A percentile compares a stretch with the other conserved stretches of the same genome.
Conservation (phyloP, 805 yeast species). For the Ogataea zsoltii region DNA sequence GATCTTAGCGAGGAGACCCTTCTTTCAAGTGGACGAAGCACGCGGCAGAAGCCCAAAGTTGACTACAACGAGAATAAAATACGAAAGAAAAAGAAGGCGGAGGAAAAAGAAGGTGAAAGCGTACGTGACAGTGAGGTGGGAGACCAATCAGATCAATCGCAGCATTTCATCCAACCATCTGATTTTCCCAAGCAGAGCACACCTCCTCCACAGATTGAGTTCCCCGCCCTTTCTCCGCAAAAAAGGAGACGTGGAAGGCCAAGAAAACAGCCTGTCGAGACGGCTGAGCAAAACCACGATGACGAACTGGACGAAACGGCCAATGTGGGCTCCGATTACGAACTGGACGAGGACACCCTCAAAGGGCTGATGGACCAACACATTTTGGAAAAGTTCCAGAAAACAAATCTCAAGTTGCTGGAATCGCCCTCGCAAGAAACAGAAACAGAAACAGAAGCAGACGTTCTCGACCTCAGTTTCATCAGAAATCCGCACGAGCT, state of each 20-base stretch:
- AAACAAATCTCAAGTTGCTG: slow-evolving; percentile 5
- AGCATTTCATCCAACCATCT: too few species aligned
- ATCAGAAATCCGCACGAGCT: slow-evolving; percentile 19
- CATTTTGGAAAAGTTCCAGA: slow-evolving; percentile 13
- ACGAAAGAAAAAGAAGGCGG: slow-evolving; percentile 6
- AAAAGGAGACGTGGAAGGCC: background rate
- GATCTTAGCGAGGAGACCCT: slow-evolving; percentile 21
- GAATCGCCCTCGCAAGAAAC: too few species aligned
- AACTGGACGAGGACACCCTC: slow-evolving; percentile 4
- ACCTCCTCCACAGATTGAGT: background rate
- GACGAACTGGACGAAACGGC: background rate
- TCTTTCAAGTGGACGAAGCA: slow-evolving; percentile 17
- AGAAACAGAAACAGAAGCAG: too few species aligned
- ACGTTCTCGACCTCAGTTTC: slow-evolving; percentile 12
- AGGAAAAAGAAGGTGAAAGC: slow-evolving; percentile 1
- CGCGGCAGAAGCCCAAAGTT: slow-evolving; percentile 21
- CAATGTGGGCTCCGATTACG: slow-evolving; percentile 7
- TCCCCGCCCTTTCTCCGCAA: background rate
- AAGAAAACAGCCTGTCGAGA: background rate
- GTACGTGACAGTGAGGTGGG: background rate
- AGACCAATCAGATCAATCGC: background rate
- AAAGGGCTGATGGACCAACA: slow-evolving; percentile 12
- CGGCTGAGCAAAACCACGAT: slow-evolving; percentile 3
- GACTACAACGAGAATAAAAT: slow-evolving; percentile 30
- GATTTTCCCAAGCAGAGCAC: too few species aligned